Evolutionary conservation across 306 rosid genomes (phyloP), one percentile per base, ranked within the genome.

Genomic region (Corylus americana): DNA sequence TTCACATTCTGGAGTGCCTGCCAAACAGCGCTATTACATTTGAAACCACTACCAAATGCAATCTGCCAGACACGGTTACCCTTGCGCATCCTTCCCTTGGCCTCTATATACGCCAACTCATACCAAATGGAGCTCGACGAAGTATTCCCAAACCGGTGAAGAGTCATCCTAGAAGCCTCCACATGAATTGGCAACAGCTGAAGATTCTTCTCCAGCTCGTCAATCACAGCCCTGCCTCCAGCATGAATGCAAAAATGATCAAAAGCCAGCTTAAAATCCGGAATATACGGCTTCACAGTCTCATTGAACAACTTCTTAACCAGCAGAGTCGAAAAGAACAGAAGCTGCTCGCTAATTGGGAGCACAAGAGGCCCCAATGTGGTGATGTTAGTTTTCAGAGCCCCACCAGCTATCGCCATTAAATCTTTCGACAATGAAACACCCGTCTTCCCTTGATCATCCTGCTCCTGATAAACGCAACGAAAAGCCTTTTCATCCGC

Each of bases 101-200:
- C 94, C 73, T 92, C 97, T 27, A 63, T 88, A 58, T 92, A 92
- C 12, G 94, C 88, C 81, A 92, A 70, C 53, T 92, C 97, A 83
- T 90, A 90, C 94, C 94, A 92, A 80, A 92, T 92, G 59, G 97
- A 92, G 87, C 97, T 92, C 0, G 97, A 92, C 0, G 97, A 92
- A 77, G 97, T 92, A 79, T 92, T 92, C 62, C 97, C 97, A 71
- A 90, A 92, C 16, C 97, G 89, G 69, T 90, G 94, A 45, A 90
- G 91, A 31, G 92, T 84, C 94, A 92, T 92, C 80, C 97, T 77
- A 11, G 97, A 92, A 77, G 97, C 97, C 91, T 92, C 97, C 22
- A 90, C 94, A 77, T 92, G 97, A 18, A 61, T 37, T 1, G 89
- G 91, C 57, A 83, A 76, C 53, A 92, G 85, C 85, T 88, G 91